Percentiles rank a stretch among this genome's conserved stretches.
These are phyloP conservation scores for Cicer arietinum DNA, from an alignment of 306 rosid species.

Conservation along the genomic window DNA sequence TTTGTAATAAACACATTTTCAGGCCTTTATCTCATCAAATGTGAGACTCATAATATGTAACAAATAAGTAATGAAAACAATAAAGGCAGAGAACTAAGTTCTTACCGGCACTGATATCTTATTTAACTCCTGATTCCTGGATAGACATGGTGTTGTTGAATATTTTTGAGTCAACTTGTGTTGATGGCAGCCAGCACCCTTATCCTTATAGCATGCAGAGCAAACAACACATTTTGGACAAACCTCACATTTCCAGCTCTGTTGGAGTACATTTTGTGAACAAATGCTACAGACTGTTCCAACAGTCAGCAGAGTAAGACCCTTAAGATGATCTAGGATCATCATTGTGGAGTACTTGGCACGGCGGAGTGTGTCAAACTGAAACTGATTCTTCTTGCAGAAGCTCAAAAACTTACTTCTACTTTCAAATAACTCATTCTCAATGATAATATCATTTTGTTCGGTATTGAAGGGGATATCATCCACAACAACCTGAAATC, in stretches of 20 bases:
- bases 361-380: conserved; percentile 65
- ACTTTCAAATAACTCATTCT: conserved; percentile 47
- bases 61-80: neutral
- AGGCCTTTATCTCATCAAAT: no score
- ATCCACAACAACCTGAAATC: conserved; percentile 50
- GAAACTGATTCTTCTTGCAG: conserved; percentile 56
- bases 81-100: neutral
- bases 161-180: neutral
- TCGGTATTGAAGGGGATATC: conserved; percentile 51
- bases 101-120: neutral
- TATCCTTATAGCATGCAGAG: conserved; percentile 50
- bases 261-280: conserved; percentile 32
- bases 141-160: no score
- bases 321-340: conserved; percentile 55
- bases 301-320: neutral
- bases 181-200: conserved; percentile 27
- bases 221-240: conserved; percentile 55
- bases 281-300: conserved; percentile 50
- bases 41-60: neutral
- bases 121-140: neutral
- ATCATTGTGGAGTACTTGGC: conserved; percentile 73
- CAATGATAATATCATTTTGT: conserved; percentile 52
- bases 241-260: conserved; percentile 53
- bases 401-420: conserved; percentile 55
- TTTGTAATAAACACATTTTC: no score